A percentile compares a stretch with the other conserved stretches of the same genome.
Conservation (phyloP, 2,329 filamentous ascomycete genomes). For the Fusarium begoniae region DNA sequence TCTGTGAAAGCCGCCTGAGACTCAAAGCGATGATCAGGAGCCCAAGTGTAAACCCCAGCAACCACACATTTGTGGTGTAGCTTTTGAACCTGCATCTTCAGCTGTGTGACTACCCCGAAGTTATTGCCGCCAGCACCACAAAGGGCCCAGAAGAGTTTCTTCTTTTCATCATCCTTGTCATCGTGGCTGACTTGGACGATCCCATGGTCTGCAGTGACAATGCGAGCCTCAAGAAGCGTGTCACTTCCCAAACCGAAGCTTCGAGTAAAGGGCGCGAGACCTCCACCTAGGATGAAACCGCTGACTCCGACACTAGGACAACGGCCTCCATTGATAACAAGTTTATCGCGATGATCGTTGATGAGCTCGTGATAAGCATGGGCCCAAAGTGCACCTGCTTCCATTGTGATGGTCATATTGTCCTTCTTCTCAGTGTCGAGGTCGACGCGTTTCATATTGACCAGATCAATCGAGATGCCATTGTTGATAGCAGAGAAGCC, state of each 20-base stretch:
- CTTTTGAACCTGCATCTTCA: constrained; percentile 41
- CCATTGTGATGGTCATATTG: constrained; percentile 29
- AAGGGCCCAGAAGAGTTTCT: constrained; percentile 51
- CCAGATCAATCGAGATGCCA: constrained; percentile 45
- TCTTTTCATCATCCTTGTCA: no score
- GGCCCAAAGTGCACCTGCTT: constrained; percentile 45
- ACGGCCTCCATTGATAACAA: constrained; percentile 45
- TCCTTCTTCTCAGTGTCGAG: constrained; percentile 27
- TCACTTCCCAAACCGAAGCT: constrained; percentile 29
- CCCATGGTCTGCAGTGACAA: background rate
- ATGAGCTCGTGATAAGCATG: constrained; percentile 46
- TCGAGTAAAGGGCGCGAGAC: constrained; percentile 47
- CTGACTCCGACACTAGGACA: constrained; percentile 51
- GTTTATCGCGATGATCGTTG: constrained; percentile 29
- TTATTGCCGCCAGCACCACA: constrained; percentile 53
- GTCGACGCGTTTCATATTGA: constrained; percentile 41
- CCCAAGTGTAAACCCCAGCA: constrained; percentile 42
- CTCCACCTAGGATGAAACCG: constrained; percentile 52
- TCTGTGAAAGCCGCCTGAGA: background rate
- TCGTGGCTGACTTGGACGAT: background rate
- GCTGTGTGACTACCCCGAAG: constrained; percentile 49
- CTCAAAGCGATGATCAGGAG: background rate
- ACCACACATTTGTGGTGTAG: constrained; percentile 26
- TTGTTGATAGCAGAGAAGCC: constrained; percentile 43
- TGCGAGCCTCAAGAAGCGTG: background rate